Percentiles rank a stretch among this genome's conserved stretches.
These are phyloP conservation scores for Trichophyton rubrum DNA, from an alignment of 2,329 filamentous ascomycete species.

Conservation along the genomic window DNA sequence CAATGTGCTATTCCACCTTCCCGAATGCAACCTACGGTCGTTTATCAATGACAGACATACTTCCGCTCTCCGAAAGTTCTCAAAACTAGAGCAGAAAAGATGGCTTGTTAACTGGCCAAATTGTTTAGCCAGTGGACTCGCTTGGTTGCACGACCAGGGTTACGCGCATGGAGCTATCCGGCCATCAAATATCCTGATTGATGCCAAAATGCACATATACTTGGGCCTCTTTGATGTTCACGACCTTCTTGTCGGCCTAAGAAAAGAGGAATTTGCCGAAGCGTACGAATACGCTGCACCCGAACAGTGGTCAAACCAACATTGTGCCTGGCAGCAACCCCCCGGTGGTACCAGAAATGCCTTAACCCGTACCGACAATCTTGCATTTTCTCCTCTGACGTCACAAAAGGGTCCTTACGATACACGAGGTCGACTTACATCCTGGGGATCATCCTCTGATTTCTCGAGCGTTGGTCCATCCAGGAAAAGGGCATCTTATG, in stretches of 20 bases:
- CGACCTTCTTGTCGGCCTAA: slow-evolving; percentile 41
- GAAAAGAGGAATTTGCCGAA: slow-evolving; percentile 43
- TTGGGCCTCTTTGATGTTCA: slow-evolving; percentile 47
- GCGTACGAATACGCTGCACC: slow-evolving; percentile 48
- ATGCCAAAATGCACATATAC: slow-evolving; percentile 43
- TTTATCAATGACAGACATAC: slow-evolving; percentile 32
- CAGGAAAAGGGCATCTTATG: slow-evolving; percentile 1
- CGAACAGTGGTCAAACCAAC: slow-evolving; percentile 36
- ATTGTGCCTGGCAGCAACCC: not conserved
- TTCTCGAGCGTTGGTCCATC: not conserved
- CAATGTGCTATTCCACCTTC: slow-evolving; percentile 32
- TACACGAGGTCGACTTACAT: not conserved
- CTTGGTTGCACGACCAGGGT: slow-evolving; percentile 44
- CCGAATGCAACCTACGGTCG: slow-evolving; percentile 31
- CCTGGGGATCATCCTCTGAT: not conserved
- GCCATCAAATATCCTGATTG: slow-evolving; percentile 48
- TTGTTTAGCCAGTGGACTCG: slow-evolving; percentile 42
- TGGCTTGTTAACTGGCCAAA: slow-evolving; percentile 36
- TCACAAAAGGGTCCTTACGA: not conserved
- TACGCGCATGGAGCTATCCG: slow-evolving; percentile 45
- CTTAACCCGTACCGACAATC: not conserved
- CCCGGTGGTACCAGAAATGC: not conserved
- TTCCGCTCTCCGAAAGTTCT: slow-evolving; percentile 29
- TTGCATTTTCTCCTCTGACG: not conserved
- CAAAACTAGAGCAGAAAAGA: slow-evolving; percentile 31